Evolutionary conservation across 2,329 filamentous ascomycete genomes (phyloP), one percentile per base, ranked within the genome.

Genomic region (Aspergillus novofumigatus): DNA sequence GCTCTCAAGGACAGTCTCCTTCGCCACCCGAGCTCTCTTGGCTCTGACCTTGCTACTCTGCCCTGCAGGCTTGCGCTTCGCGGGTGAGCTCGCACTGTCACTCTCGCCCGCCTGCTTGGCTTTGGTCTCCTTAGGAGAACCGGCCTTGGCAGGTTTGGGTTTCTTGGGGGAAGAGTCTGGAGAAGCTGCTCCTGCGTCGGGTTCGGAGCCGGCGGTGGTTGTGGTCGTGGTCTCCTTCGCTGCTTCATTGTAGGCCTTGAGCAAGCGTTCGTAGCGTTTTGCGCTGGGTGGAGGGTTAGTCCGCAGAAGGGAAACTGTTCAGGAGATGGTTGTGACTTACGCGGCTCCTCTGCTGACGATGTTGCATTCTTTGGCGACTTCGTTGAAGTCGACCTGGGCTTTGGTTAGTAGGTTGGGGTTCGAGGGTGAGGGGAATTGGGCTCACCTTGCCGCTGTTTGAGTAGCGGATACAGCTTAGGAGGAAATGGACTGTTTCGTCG

Each of bases 291-390:
- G 7, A 44, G 42, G 48, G 20, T 51, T 17, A 17, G 10, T 49
- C 6, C 41, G 11, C 41, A 35, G 8, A 47, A 52, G 26, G 17
- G 32, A 25, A 45, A 42, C n/a, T 49, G n/a, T 25, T 23, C 25
- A 5, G 21, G 38, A 32, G 35, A 35, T 4, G 49, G 1, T 23
- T 25, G 11, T 35, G 26, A 82, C 87, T 80, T 81, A 90, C 88
- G 87, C 87, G 23, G 88, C 88, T 14, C 82, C 86, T 72, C 88
- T 88, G 71, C 75, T 79, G 35, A 86, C 79, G 41, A 90, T 87
- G 23, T 71, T 74, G 45, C 86, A 83, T 64, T 89, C 86, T 17
- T 78, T 75, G 10, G 85, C 85, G n/a, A 91, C 88, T 51, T 80
- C 78, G 5, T 72, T 74, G 62, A 89, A 90, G 66, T 90, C 83